phyloP scores from a whole-genome alignment of 2,329 filamentous ascomycete species.

The Nannizziopsis barbatae region DNA sequence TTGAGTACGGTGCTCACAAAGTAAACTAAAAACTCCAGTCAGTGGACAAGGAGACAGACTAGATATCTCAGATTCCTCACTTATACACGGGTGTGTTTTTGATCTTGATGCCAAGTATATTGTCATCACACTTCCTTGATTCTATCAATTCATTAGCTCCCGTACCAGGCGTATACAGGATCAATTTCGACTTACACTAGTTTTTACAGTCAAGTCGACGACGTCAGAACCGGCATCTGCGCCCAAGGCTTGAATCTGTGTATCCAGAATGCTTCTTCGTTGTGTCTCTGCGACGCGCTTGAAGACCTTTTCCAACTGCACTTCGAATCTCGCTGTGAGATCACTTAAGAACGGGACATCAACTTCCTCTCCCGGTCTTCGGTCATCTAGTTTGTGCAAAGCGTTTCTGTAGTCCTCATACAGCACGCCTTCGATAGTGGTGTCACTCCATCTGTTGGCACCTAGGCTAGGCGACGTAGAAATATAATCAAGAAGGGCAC shows the following conservation, averaged over 20 bases:
- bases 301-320: slow-evolving; percentile 52
- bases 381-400: slow-evolving; percentile 41
- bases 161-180: background rate
- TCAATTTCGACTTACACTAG: slow-evolving; percentile 29
- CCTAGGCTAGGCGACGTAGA: slow-evolving; percentile 33
- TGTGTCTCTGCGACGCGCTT: slow-evolving; percentile 58
- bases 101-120: slow-evolving; percentile 28
- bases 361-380: slow-evolving; percentile 37
- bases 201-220: slow-evolving; percentile 50
- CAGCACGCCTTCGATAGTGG: slow-evolving; percentile 30
- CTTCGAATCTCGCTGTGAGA: slow-evolving; percentile 48
- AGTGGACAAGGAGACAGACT: background rate
- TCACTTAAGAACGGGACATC: slow-evolving; percentile 52
- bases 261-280: slow-evolving; percentile 56
- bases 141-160: slow-evolving; percentile 16
- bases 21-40: slow-evolving; percentile 37
- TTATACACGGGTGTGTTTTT: slow-evolving; percentile 24
- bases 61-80: slow-evolving; percentile 19
- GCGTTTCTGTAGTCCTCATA: slow-evolving; percentile 41
- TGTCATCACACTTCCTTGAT: slow-evolving; percentile 21
- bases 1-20: slow-evolving; percentile 45
- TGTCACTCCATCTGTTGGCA: slow-evolving; percentile 32
- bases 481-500: slow-evolving; percentile 52
- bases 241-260: slow-evolving; percentile 42
- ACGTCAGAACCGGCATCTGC: slow-evolving; percentile 26